phyloP scores from a whole-genome alignment of 257 asterid genomes.

The Solanum piurae region DNA sequence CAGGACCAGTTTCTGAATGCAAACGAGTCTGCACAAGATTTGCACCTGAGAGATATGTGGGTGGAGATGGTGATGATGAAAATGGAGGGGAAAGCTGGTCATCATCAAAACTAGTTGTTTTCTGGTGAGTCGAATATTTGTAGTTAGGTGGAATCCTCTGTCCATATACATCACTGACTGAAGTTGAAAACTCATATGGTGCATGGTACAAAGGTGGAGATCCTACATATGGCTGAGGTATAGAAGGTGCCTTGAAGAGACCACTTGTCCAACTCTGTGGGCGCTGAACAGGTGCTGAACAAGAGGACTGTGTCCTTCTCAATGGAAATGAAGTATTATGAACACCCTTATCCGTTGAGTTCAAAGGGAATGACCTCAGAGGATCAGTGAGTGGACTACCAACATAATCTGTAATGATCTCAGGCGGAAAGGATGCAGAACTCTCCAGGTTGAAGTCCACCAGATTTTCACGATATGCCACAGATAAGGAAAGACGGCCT shows the following conservation, averaged over 20 bases:
- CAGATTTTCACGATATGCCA: conserved; percentile 64
- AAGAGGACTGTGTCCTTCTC: conserved; percentile 35
- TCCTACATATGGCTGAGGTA: conserved; percentile 41
- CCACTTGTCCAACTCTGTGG: conserved; percentile 97
- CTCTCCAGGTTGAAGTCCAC: conserved; percentile 63
- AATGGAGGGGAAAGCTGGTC: conserved; percentile 82
- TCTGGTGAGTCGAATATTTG: conserved; percentile 34
- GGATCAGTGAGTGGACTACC: conserved; percentile 91
- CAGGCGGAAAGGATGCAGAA: conserved; percentile 59
- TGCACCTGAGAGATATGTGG: conserved; percentile 35
- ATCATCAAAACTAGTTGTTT: conserved; percentile 29
- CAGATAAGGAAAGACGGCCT: conserved; percentile 74
- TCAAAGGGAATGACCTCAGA: conserved; percentile 52
- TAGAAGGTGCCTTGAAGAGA: conserved; percentile 44
- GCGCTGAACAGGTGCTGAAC: conserved; percentile 52
- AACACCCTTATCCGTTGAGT: conserved; percentile 31
- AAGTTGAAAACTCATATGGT: conserved; percentile 48
- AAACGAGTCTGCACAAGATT: conserved; percentile 30
- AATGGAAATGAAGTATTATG: conserved; percentile 36
- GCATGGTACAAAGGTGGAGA: conserved; percentile 60
- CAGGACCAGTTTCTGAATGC: conserved; percentile 67
- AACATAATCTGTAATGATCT: conserved; percentile 85
- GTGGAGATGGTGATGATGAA: conserved; percentile 82
- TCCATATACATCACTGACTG: conserved; percentile 38
- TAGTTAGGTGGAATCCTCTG: conserved; percentile 31